phyloP scores from a whole-genome alignment of 1,284 basidiomycete genomes.

The Cerioporus squamosus region DNA sequence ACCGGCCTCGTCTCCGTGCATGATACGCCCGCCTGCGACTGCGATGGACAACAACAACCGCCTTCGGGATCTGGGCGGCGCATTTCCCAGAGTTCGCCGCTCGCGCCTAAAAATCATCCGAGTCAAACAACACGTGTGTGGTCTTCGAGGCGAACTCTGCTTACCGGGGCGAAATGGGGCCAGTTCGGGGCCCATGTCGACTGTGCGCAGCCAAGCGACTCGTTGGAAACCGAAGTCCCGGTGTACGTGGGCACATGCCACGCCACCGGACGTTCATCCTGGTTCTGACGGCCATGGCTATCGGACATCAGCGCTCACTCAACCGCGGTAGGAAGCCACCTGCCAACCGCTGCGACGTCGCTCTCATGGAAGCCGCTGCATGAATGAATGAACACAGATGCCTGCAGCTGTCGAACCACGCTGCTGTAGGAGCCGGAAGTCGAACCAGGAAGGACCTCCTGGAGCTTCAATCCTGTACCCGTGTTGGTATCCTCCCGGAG shows the following conservation, averaged over 20 bases:
- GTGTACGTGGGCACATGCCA: background rate
- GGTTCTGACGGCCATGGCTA: background rate
- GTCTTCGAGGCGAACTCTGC: background rate
- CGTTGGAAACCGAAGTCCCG: background rate
- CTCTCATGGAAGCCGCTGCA: background rate
- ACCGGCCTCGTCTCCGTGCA: slow-evolving; percentile 15
- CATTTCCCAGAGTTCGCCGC: background rate
- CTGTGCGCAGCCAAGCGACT: no score
- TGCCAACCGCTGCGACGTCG: background rate
- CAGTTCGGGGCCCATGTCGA: background rate
- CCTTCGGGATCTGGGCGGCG: background rate
- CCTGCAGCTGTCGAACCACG: no score
- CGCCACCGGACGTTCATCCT: background rate
- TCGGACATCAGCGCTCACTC: background rate
- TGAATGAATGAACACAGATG: no score
- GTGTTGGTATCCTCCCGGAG: no score
- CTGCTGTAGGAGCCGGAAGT: no score
- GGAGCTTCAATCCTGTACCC: no score
- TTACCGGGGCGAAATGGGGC: background rate
- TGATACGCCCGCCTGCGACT: slow-evolving; percentile 6
- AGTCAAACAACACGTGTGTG: slow-evolving; percentile 8
- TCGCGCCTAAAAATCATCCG: background rate
- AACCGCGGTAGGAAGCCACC: background rate
- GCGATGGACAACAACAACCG: no score
- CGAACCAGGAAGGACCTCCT: no score